Conservation (phyloP, 495 filamentous ascomycete genomes). For the Ramalina intermedia region DNA sequence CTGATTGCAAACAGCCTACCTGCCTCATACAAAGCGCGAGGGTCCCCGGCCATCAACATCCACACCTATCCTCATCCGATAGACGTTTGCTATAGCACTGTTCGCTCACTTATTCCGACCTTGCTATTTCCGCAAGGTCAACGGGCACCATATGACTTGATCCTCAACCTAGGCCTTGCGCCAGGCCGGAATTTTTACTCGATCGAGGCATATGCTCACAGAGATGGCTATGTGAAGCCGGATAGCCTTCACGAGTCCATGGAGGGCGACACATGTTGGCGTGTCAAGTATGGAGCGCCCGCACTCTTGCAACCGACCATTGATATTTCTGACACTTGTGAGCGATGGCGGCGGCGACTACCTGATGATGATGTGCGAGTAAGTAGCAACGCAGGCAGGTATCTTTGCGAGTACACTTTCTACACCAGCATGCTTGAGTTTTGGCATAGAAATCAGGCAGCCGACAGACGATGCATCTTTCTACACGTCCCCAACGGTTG, state of each 20-base stretch:
- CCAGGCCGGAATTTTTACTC: constrained; percentile 52
- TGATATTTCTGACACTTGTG: constrained; percentile 38
- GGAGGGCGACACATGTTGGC: constrained; percentile 34
- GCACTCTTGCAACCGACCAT: constrained; percentile 30
- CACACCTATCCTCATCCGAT: constrained; percentile 52
- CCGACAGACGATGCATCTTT: constrained; percentile 46
- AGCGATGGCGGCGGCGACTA: constrained; percentile 36
- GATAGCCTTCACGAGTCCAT: constrained; percentile 51
- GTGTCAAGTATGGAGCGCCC: constrained; percentile 25
- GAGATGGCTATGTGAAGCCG: constrained; percentile 56
- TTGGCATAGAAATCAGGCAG: constrained; percentile 10
- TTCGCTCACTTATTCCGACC: constrained; percentile 44
- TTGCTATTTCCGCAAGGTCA: constrained; percentile 24
- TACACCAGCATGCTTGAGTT: constrained; percentile 47
- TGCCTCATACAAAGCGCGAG: constrained; percentile 21
- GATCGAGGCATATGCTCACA: constrained; percentile 54
- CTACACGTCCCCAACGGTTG: constrained; percentile 59
- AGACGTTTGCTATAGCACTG: constrained; percentile 51
- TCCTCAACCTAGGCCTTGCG: constrained; percentile 73
- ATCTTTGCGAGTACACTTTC: constrained; percentile 78
- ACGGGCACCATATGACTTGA: constrained; percentile 38
- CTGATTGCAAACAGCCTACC: constrained; percentile 42
- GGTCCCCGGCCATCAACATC: constrained; percentile 43
- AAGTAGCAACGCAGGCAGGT: constrained; percentile 65
- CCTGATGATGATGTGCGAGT: constrained; percentile 41